Base-by-base conservation (phyloP, 768 basidiomycete species). In the Boletus tylopilopsis region DNA sequence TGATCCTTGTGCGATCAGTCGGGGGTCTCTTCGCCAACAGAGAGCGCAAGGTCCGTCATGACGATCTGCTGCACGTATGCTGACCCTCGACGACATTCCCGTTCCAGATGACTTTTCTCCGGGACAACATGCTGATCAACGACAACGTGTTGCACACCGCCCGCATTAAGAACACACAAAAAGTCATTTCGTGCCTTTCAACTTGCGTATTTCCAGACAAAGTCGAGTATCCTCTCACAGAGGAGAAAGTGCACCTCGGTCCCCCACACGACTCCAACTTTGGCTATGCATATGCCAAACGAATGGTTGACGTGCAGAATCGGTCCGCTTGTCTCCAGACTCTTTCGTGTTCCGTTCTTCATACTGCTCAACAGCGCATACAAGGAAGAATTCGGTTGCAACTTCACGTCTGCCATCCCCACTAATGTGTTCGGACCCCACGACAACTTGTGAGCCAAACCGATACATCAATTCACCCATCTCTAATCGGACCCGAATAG, bases 141-240 rank as follows among this genome's bases (percentile, higher is more conserved):
- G 91, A 95, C 66, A 93, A 94, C 67, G 83, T 98, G 35, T 77
- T 97, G 19, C 81, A 93, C 64, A 75, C 79, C 27, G 75, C 92
- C 8, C 78, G 90, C 63, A 74, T 82, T 55, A 72, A 76, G 60
- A 74, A 81, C 42, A 77, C 77, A 19, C 57, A 78, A 54, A 97
- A 96, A 69, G 77, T 95, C 58, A 86, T 98, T 50, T 96, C 94
- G 12, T 97, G 94, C 64, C 81, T 97, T 33, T 96, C 94, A 10
- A 97, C 95, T 35, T 98, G 94, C 64, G 92, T 98, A 39, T 98
- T 94, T 75, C 94, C 94, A 0, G 94, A 97, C 69, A 88, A 93
- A 67, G 93, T 94, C 56, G 78, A 82, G 45, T 96, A 94, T 66
- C 95, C 94, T 13, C 80, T 98, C 23, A 88, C 92, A 58, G 94